Base-by-base conservation (phyloP, 495 filamentous ascomycete genomes). In the Xylaria telfairii region DNA sequence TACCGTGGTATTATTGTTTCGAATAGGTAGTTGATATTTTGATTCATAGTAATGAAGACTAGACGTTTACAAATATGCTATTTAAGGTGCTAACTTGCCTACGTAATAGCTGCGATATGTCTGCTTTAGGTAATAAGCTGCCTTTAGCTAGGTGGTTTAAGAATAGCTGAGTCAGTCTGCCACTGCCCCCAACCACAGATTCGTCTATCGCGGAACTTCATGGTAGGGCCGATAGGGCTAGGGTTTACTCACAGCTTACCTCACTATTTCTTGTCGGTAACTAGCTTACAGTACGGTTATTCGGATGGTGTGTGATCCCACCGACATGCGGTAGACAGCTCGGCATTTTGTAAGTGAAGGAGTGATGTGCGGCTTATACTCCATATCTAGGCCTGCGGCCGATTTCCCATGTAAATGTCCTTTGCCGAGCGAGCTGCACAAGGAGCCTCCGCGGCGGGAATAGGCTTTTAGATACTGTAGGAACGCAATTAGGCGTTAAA, bases 141-240 rank as follows among this genome's bases (percentile, higher is more conserved):
- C n/a, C n/a, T n/a, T n/a, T n/a, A 15, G 17, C 0, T 15, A 26
- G 21, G 44, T 21, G 8, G 51, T 54, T 54, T 28, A 30, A 30
- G 51, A 54, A 54, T 54, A 37, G 62, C 62, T 65, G 62, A 65
- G 44, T 65, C 62, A 51, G 62, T 30, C 28, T 19, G 46, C 26
- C 62, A 37, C 44, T 9, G 13, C 37, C 42, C 10, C 37, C 28
- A 39, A 41, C 57, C 30, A 61, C n/a, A 24, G n/a, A 61, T 42
- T 61, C 28, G 19, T 15, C 34, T 12, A 32, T 44, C 42, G 21
- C n/a, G 21, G 7, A 24, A 34, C 12, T 37, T 51, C 62, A 21
- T 1, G 30, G 13, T 51, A 65, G 42, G 62, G 42, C 46, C 62
- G 60, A 46, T 63, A 32, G 28, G 10, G 17, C 1, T 32, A 0